Percentiles rank a stretch among this genome's conserved stretches.
These are phyloP conservation scores for Tetracentron sinense DNA, from an alignment of 164 flowering plant genomes.

Conservation along the genomic window DNA sequence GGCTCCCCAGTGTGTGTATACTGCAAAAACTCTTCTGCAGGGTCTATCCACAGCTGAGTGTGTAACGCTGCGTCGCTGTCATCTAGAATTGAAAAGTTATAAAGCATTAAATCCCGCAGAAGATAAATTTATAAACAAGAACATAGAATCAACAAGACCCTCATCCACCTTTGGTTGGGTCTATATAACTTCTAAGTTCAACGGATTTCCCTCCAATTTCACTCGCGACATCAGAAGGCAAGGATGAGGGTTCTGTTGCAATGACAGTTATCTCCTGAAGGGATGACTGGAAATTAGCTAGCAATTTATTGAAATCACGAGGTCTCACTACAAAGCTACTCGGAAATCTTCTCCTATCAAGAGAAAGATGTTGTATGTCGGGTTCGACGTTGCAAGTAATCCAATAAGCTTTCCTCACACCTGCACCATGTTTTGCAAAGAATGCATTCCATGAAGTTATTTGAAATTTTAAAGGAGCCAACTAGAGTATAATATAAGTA, in stretches of 20 bases:
- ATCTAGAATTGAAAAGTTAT: slow-evolving; percentile 36
- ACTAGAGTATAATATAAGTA: not conserved
- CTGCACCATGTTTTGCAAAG: slow-evolving; percentile 34
- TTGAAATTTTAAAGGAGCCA: not conserved
- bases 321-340: slow-evolving; percentile 86
- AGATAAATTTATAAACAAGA: not conserved
- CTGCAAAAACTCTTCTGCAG: slow-evolving; percentile 86
- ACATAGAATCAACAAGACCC: slow-evolving; percentile 1
- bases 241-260: slow-evolving; percentile 67
- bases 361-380: slow-evolving; percentile 84
- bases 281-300: slow-evolving; percentile 85
- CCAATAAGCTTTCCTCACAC: slow-evolving; percentile 83
- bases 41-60: slow-evolving; percentile 98
- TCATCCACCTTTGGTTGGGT: slow-evolving; percentile 81
- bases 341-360: slow-evolving; percentile 71
- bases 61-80: slow-evolving; percentile 73
- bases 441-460: not conserved
- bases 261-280: slow-evolving; percentile 95
- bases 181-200: slow-evolving; percentile 87
- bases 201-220: slow-evolving; percentile 96
- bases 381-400: slow-evolving; percentile 91
- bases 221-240: slow-evolving; percentile 59
- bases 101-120: slow-evolving; percentile 1
- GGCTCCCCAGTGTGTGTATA: slow-evolving; percentile 83
- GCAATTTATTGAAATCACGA: slow-evolving; percentile 80